Conservation (phyloP, 2,329 filamentous ascomycete genomes). For the Clarireedia paspali region DNA sequence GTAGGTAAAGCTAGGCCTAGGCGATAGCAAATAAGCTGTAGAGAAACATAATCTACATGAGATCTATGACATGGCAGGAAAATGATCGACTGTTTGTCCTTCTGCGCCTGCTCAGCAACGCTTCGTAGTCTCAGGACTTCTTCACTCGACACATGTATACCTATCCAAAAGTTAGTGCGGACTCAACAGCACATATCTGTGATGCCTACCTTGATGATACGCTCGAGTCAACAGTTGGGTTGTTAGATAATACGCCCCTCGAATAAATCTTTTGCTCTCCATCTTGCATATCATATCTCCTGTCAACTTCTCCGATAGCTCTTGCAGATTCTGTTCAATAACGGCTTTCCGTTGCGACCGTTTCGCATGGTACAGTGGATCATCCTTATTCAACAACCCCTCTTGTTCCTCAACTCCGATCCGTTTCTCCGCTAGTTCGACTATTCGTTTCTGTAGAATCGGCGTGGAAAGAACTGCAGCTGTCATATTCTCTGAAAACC, state of each 20-base stretch:
- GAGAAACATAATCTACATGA: slow-evolving; percentile 91
- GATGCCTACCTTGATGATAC: slow-evolving; percentile 71
- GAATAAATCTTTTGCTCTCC: slow-evolving; percentile 88
- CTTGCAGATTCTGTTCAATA: slow-evolving; percentile 64
- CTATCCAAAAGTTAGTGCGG: slow-evolving; percentile 24
- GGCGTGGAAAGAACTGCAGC: slow-evolving; percentile 65
- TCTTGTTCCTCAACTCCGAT: slow-evolving; percentile 70
- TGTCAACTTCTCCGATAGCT: slow-evolving; percentile 79
- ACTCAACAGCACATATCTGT: not conserved
- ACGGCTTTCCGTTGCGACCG: slow-evolving; percentile 49
- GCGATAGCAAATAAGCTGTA: slow-evolving; percentile 93
- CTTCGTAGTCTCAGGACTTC: slow-evolving; percentile 77
- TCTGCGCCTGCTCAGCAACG: slow-evolving; percentile 74
- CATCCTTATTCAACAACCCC: slow-evolving; percentile 53
- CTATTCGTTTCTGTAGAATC: slow-evolving; percentile 66
- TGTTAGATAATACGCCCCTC: slow-evolving; percentile 80
- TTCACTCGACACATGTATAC: slow-evolving; percentile 89
- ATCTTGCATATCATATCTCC: slow-evolving; percentile 99
- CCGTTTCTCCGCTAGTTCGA: slow-evolving; percentile 66
- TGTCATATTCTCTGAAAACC: slow-evolving; percentile 89
- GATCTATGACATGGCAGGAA: slow-evolving; percentile 93
- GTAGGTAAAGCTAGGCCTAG: slow-evolving; percentile 82
- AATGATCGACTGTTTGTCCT: slow-evolving; percentile 89
- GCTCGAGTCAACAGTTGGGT: slow-evolving; percentile 87
- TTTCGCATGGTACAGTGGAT: slow-evolving; percentile 46